phyloP scores from a whole-genome alignment of 2,329 filamentous ascomycete species.

The Ophiostoma perfectum region DNA sequence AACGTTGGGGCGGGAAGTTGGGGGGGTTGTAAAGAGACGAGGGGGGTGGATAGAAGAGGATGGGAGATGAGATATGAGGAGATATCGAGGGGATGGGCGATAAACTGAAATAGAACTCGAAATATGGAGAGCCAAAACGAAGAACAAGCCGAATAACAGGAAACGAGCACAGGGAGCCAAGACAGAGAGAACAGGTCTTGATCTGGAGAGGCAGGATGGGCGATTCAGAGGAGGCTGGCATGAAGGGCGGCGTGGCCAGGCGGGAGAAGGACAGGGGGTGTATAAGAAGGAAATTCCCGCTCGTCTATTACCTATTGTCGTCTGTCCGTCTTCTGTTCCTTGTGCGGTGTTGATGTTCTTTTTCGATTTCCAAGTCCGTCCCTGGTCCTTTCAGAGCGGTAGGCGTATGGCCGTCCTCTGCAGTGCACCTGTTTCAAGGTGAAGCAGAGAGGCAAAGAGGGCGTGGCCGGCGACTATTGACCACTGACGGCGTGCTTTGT shows the following conservation, averaged over 20 bases:
- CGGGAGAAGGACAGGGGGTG: slow-evolving; percentile 1
- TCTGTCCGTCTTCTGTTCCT: not conserved
- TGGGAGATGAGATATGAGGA: not conserved
- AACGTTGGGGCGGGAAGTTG: slow-evolving; percentile 6
- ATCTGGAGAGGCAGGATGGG: slow-evolving; percentile 5
- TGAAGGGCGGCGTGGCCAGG: slow-evolving; percentile 14
- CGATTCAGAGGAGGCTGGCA: slow-evolving; percentile 2
- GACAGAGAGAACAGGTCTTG: not conserved
- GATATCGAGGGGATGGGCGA: not conserved
- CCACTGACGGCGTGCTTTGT: too few species aligned
- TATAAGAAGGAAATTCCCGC: not conserved
- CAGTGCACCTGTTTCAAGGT: slow-evolving; percentile 10
- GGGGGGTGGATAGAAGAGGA: slow-evolving; percentile 1
- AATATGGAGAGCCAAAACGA: not conserved
- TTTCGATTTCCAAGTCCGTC: not conserved
- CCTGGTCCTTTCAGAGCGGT: not conserved
- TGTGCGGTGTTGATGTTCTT: not conserved
- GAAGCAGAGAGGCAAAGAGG: not conserved
- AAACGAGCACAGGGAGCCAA: slow-evolving; percentile 8
- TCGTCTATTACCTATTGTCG: not conserved
- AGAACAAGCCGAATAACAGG: not conserved
- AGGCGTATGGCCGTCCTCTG: not conserved
- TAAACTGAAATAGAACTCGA: slow-evolving; percentile 2
- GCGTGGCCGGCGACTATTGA: not conserved
- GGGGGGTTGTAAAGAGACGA: not conserved